Percentiles rank a stretch among this genome's conserved stretches.
These are phyloP conservation scores for Cystobasidium slooffiae DNA, from an alignment of 1,284 basidiomycete species.

Conservation along the genomic window DNA sequence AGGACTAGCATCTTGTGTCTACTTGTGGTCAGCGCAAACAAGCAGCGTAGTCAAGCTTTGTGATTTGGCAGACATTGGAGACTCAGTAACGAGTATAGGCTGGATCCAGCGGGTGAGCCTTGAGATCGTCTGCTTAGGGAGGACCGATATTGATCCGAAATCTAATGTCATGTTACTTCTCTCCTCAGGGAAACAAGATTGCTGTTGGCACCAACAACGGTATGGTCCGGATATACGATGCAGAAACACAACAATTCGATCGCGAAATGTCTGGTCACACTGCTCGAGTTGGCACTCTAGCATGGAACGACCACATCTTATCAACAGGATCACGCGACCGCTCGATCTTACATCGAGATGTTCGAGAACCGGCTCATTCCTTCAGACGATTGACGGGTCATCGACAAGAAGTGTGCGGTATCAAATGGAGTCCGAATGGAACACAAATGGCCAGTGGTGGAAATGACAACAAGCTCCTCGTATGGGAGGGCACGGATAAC, in stretches of 20 bases:
- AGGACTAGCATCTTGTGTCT: conserved; percentile 87
- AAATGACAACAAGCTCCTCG: conserved; percentile 97
- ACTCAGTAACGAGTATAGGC: conserved; percentile 80
- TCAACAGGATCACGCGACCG: conserved; percentile 91
- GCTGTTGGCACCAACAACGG: conserved; percentile 91
- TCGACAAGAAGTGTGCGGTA: conserved; percentile 93
- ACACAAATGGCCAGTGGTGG: conserved; percentile 90
- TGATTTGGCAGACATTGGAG: conserved; percentile 65
- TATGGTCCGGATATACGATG: conserved; percentile 91
- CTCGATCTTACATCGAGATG: conserved; percentile 88
- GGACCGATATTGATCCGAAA: no score
- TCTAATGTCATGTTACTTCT: no score
- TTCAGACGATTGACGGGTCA: conserved; percentile 81
- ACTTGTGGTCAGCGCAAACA: conserved; percentile 95
- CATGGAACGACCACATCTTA: conserved; percentile 89
- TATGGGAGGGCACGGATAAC: conserved; percentile 70
- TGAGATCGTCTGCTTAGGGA: no score
- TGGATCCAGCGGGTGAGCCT: conserved; percentile 96
- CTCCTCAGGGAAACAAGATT: conserved; percentile 83
- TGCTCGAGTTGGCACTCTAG: conserved; percentile 87
- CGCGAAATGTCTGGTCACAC: conserved; percentile 83
- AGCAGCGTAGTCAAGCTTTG: conserved; percentile 89
- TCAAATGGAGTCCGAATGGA: conserved; percentile 78
- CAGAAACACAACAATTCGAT: conserved; percentile 71
- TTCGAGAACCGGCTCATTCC: conserved; percentile 71